Conservation (phyloP, 176 grass and related monocot genomes). For the Elaeis guineensis region DNA sequence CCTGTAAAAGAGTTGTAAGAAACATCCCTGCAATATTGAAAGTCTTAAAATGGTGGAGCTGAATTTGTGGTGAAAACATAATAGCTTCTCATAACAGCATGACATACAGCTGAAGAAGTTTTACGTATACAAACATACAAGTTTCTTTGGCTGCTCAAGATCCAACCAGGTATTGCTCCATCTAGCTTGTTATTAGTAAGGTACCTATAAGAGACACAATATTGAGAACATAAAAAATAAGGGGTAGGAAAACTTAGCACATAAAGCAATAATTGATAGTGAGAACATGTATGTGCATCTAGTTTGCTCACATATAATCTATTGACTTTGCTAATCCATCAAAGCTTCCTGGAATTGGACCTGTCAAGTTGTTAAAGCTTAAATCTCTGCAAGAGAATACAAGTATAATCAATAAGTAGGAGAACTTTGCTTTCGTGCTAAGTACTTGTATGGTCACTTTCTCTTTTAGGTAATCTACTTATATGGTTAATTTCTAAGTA, state of each 20-base stretch:
- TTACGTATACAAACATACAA: neutral
- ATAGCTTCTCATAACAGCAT: too few species aligned
- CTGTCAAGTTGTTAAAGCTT: conserved; percentile 12
- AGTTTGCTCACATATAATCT: neutral
- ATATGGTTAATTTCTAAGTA: too few species aligned
- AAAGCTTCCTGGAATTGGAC: conserved; percentile 4
- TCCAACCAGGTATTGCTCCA: conserved; percentile 3
- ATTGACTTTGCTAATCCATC: neutral
- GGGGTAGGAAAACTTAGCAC: neutral
- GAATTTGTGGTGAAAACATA: too few species aligned
- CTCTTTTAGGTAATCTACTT: too few species aligned
- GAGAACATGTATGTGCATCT: neutral
- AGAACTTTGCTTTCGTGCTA: too few species aligned
- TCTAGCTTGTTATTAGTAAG: conserved; percentile 5
- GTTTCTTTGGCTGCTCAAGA: neutral
- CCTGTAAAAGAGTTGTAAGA: conserved; percentile 15
- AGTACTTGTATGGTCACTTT: too few species aligned
- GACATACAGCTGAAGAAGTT: too few species aligned
- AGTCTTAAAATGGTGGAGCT: too few species aligned
- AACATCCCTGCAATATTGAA: conserved; percentile 5
- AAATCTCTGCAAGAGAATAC: conserved; percentile 10
- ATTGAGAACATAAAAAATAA: neutral
- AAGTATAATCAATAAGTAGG: neutral
- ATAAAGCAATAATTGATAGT: neutral
- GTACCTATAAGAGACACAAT: conserved; percentile 5